Conservation (phyloP, 495 filamentous ascomycete species). For the Thermothielavioides terrestris region DNA sequence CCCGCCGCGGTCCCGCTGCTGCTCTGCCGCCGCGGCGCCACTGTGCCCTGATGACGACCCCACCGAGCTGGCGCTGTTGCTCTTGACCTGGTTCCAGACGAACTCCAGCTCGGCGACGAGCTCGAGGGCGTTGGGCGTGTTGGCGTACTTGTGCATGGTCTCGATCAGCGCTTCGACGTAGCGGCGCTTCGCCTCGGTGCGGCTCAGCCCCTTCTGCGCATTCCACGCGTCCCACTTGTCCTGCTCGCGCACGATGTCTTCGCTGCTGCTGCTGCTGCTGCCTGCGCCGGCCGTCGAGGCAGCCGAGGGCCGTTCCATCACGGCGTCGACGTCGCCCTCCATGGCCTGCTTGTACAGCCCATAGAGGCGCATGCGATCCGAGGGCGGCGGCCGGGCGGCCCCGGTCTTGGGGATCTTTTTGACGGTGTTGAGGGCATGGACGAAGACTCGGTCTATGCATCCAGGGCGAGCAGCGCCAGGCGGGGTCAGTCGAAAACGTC, state of each 20-base stretch:
- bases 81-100: slow-evolving; percentile 96
- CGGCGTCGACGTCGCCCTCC: slow-evolving; percentile 91
- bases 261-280: slow-evolving; percentile 17
- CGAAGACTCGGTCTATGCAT: slow-evolving; percentile 82
- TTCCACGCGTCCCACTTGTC: slow-evolving; percentile 90
- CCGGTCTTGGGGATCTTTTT: slow-evolving; percentile 94
- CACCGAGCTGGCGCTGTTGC: slow-evolving; percentile 58
- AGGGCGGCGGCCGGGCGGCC: slow-evolving; percentile 73
- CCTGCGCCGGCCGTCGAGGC: neutral
- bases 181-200: slow-evolving; percentile 87
- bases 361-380: slow-evolving; percentile 84
- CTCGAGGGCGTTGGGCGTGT: slow-evolving; percentile 74
- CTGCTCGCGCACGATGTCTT: slow-evolving; percentile 46
- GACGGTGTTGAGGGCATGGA: slow-evolving; percentile 95
- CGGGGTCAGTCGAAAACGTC: slow-evolving; percentile 11
- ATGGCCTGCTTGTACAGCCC: slow-evolving; percentile 98
- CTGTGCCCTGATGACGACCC: slow-evolving; percentile 41
- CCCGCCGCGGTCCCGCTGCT: too few species aligned
- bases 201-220: slow-evolving; percentile 63
- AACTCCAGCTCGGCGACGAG: slow-evolving; percentile 93
- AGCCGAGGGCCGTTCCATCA: slow-evolving; percentile 73
- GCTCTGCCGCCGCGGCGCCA: slow-evolving; percentile 1
- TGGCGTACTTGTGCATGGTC: slow-evolving; percentile 92
- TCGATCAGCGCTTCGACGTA: slow-evolving; percentile 91
- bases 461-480: neutral